Conservation (phyloP, 2,329 filamentous ascomycete genomes). For the Claviceps monticola region DNA sequence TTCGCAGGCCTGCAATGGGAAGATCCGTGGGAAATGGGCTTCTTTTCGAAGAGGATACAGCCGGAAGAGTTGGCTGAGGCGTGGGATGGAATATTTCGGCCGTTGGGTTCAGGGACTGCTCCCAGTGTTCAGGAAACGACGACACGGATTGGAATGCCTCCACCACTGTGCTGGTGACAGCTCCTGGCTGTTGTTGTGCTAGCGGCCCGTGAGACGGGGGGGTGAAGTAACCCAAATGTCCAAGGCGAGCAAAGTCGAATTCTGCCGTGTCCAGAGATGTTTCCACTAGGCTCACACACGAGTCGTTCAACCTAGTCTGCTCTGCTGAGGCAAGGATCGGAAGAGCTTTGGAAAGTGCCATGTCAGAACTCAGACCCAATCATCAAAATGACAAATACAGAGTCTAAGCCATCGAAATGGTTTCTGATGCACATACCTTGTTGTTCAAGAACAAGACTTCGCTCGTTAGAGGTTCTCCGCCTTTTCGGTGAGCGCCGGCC, state of each 20-base stretch:
- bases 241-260: slow-evolving; percentile 22
- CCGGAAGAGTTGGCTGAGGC: neutral
- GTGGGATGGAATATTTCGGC: slow-evolving; percentile 4
- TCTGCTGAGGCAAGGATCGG: slow-evolving; percentile 14
- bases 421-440: slow-evolving; percentile 17
- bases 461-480: slow-evolving; percentile 21
- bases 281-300: slow-evolving; percentile 17
- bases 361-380: neutral
- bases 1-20: neutral
- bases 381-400: too few species aligned
- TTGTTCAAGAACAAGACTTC: slow-evolving; percentile 20
- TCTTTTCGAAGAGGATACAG: neutral
- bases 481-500: slow-evolving; percentile 23
- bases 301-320: slow-evolving; percentile 12
- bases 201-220: slow-evolving; percentile 13
- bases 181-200: slow-evolving; percentile 15
- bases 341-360: slow-evolving; percentile 8
- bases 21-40: neutral
- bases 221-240: slow-evolving; percentile 18
- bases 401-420: neutral
- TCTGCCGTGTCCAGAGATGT: slow-evolving; percentile 17
- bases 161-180: slow-evolving; percentile 8
- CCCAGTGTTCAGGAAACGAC: slow-evolving; percentile 14
- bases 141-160: slow-evolving; percentile 8
- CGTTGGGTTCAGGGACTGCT: slow-evolving; percentile 7